These are phyloP conservation scores for Rhynchospora tenuis DNA, from an alignment of 176 grass and related monocot species.

Conservation along the genomic window DNA sequence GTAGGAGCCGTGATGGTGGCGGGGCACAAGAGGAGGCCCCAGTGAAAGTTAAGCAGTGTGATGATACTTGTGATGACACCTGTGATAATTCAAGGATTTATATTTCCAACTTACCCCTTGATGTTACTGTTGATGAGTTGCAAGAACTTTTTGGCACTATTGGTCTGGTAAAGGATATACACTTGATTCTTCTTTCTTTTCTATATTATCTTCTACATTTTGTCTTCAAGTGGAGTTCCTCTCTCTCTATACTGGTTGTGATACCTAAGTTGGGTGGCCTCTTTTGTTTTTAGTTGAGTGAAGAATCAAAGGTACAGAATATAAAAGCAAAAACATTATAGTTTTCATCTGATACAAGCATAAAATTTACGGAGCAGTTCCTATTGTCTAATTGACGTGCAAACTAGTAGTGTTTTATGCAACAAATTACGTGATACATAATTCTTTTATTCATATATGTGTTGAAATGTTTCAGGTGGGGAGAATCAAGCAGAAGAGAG, in stretches of 20 bases:
- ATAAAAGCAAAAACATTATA: not conserved
- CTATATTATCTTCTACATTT: not conserved
- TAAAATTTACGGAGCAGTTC: not conserved
- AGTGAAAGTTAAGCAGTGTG: conserved; percentile 78
- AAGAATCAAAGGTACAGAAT: not conserved
- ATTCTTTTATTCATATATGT: not conserved
- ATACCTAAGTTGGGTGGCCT: not conserved
- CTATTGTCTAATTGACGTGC: not conserved
- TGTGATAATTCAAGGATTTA: conserved; percentile 99
- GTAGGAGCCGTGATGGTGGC: not conserved
- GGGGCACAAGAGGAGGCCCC: conserved; percentile 25
- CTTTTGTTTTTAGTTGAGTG: not conserved
- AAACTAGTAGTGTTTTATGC: not conserved
- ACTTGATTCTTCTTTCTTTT: not conserved
- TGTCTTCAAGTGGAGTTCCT: not conserved
- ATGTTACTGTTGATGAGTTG: conserved; percentile 89
- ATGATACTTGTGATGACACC: conserved; percentile 76
- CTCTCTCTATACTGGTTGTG: not conserved
- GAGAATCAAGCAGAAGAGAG: conserved; percentile 97
- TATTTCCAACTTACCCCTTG: conserved; percentile 93
- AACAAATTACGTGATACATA: not conserved
- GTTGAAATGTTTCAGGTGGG: conserved; percentile 54
- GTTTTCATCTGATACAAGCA: not conserved
- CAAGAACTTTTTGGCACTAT: conserved; percentile 95
- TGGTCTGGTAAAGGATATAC: conserved; percentile 57